Base-by-base conservation (phyloP, 164 flowering plant genomes). In the Piper longum region DNA sequence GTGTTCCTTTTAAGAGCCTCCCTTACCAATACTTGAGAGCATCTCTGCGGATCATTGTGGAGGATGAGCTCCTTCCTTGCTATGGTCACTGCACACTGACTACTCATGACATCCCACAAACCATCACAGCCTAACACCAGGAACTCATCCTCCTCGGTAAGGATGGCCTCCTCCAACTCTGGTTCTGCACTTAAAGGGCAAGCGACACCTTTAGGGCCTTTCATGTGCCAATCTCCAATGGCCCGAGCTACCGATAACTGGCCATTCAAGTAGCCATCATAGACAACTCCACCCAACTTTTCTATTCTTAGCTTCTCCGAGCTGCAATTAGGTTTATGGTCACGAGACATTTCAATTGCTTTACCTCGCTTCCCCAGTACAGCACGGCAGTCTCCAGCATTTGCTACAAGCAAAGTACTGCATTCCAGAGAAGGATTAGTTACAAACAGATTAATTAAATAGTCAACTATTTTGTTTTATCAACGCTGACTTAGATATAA, bases 201-300 rank as follows among this genome's bases (percentile, higher is more conserved):
- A 6, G 80, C 72, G 6, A 87, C 79, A n/a, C 93, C 98, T 74
- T 83, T 85, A 0, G 93, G 62, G 55, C 91, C 95, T 76, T 92
- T 89, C 91, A 92, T 87, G 80, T 92, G 98, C 98, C 98, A 92
- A 71, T 92, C 96, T 19, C 98, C 95, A 18, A 92, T 78, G 7
- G 98, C 98, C 45, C 98, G 86, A 39, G 98, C 80, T n/a, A 92
- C 96, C 11, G 96, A 89, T 67, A 92, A 67, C 73, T 92, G 96
- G 16, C 96, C 98, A 66, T 85, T 87, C 17, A 91, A 84, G 73
- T 91, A 91, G 52, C 98, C 98, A 71, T 92, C 98, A 69, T 86
- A 86, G 16, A 92, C 70, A 7, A 77, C 79, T 36, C 95, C 98
- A 51, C 98, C 98, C 13, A 89, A 81, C 58, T 76, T 83, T 73